phyloP scores from a whole-genome alignment of 1,139 yeast species.

The Scheffersomyces parashehatae region DNA sequence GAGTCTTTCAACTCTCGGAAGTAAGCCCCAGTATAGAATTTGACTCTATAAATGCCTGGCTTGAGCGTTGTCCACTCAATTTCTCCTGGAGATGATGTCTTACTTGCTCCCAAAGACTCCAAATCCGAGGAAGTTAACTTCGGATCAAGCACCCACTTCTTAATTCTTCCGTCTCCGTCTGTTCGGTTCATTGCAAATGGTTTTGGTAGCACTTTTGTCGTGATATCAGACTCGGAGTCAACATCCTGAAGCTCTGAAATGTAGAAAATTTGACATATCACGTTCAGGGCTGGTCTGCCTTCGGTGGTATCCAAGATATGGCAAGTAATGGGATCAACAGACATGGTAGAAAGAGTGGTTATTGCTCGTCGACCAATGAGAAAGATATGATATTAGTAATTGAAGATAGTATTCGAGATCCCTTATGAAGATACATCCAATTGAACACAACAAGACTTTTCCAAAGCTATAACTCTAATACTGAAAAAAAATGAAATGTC shows the following conservation, averaged over 20 bases:
- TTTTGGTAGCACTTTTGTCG: constrained; percentile 25
- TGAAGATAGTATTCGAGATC: no score
- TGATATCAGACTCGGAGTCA: constrained; percentile 19
- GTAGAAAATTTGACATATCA: constrained; percentile 58
- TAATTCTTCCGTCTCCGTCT: constrained; percentile 75
- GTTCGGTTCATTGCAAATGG: constrained; percentile 69
- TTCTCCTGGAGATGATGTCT: constrained; percentile 6
- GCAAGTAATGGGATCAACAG: constrained; percentile 70
- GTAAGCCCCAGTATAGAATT: constrained; percentile 73
- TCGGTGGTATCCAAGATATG: constrained; percentile 83
- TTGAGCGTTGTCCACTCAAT: constrained; percentile 42
- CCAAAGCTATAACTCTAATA: no score
- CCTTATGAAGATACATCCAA: no score
- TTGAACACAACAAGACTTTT: no score
- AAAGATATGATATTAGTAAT: no score
- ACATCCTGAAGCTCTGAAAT: constrained; percentile 19
- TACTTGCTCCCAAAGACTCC: constrained; percentile 32
- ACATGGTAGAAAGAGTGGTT: constrained; percentile 13
- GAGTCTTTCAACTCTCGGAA: constrained; percentile 34
- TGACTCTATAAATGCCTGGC: constrained; percentile 70
- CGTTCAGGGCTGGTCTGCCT: constrained; percentile 76
- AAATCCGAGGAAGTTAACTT: constrained; percentile 17
- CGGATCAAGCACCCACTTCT: constrained; percentile 62
- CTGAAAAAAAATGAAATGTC: no score
- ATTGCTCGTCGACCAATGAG: no score